Evolutionary conservation across 306 rosid species (phyloP), one percentile per base, ranked within the genome.

Genomic region (Begonia fuchsioides): DNA sequence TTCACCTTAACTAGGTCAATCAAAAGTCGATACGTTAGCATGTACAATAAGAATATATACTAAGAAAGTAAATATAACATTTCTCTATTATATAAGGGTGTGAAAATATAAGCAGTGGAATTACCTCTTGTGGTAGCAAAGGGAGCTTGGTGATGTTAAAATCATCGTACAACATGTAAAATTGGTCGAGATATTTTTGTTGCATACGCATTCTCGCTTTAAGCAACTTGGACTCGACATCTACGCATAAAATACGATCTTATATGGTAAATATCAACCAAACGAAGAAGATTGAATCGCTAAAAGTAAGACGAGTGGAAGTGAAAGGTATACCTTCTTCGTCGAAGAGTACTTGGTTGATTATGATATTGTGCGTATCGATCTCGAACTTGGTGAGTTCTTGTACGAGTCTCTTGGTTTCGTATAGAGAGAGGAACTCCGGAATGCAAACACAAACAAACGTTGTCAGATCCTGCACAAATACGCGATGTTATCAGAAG

Each of bases 181-280:
- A 92, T 54, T 92, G 98, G 54, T 92, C 83, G 32, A 85, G 75
- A 63, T 92, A 92, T 70, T 82, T 92, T 50, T 85, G 74, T 66
- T 92, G 98, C 98, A 92, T 92, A 55, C 81, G 85, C 98, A 92
- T 92, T 66, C 98, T 92, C 45, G 96, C 87, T 77, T 82, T 77
- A 17, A 92, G 93, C 54, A 92, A 72, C 70, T 69, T 85, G 59
- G 98, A 85, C 61, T 92, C 94, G 9, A 77, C 77, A 55, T 76
- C 98, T 92, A 66, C 49, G 59, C 43, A 47, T 11, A 64, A 39
- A 39, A 10, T 2, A 26, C 35, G 3, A 8, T 26, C 7, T 26
- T 26, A 8, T 5, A 5, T 26, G 35, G 35, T 26, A 26, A 26
- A 26, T 47, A n/a, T 11, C 18, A 3, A 17, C 17, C 17, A 5